These are phyloP conservation scores for Phytophthora nicotianae DNA, from an alignment of 352 stramenopile species.

Conservation along the genomic window DNA sequence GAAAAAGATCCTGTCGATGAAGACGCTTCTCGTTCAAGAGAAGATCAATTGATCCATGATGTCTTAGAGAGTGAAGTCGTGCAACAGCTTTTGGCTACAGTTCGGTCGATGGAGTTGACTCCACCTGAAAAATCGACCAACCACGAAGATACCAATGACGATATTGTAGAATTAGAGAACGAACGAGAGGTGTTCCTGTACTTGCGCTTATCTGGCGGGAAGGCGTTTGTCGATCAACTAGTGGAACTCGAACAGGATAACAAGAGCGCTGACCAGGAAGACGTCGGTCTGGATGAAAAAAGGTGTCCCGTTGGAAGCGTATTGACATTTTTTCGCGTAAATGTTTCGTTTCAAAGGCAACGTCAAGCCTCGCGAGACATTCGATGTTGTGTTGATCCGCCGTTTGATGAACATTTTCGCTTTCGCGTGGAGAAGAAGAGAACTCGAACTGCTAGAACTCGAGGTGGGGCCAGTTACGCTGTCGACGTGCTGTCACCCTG, in stretches of 20 bases:
- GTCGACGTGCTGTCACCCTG: constrained; percentile 67
- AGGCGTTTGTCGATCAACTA: constrained; percentile 80
- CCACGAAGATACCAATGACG: constrained; percentile 12
- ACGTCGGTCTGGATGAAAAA: constrained; percentile 14
- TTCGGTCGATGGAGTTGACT: constrained; percentile 41
- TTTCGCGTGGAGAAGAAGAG: constrained; percentile 52
- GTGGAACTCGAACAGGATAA: constrained; percentile 26
- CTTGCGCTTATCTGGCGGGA: constrained; percentile 57
- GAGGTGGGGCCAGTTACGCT: constrained; percentile 41
- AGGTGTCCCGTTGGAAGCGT: constrained; percentile 50
- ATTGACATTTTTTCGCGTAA: constrained; percentile 57
- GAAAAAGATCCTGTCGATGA: constrained; percentile 8
- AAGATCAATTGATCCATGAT: constrained; percentile 50
- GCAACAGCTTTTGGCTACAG: constrained; percentile 61
- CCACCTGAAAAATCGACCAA: constrained; percentile 7
- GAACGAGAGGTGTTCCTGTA: constrained; percentile 47
- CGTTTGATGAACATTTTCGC: constrained; percentile 75
- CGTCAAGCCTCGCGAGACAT: constrained; percentile 52
- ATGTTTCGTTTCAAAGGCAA: constrained; percentile 63
- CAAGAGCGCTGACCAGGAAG: constrained; percentile 12
- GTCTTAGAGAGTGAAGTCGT: constrained; percentile 79
- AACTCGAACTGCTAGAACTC: constrained; percentile 23
- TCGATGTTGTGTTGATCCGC: constrained; percentile 57
- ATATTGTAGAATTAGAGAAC: constrained; percentile 4
- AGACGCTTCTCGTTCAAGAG: not conserved